Evolutionary conservation across 129 eudicot species (phyloP), one percentile per base, ranked within the genome.

Genomic region (Flaveria trinervia): DNA sequence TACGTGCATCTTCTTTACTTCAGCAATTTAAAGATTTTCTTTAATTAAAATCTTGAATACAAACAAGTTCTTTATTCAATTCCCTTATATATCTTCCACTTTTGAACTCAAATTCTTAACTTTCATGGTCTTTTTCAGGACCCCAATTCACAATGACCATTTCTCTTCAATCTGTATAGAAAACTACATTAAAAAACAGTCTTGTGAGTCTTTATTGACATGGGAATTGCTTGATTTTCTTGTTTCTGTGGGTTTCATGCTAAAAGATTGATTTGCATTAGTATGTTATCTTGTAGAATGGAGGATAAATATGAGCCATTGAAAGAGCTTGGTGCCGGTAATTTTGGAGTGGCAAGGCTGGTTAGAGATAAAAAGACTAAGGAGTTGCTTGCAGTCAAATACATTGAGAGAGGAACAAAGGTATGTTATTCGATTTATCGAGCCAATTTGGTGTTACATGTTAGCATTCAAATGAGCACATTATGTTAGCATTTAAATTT

Each of bases 331-430:
- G 91, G 91, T 30, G 72, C 91, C n/a, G 91, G 91, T 73, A 87
- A 84, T 49, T 87, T 87, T 68, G 91, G 88, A 75, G 92, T 87
- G 64, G 92, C 92, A 54, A 84, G 87, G 76, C 59, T 87, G 76
- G 88, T 84, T n/a, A 87, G 81, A 79, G 92, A 87, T 79, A 84
- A 84, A 81, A 79, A 65, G 30, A 84, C 88, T 59, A 84, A 82
- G 22, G 92, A 87, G 88, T 84, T 87, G 43, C 78, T 87, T 69
- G 92, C 92, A 68, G 92, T 87, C 65, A 87, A 87, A 70, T 87
- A 87, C 62, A 84, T 87, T 43, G 92, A 87, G 73, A 87, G 88
- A 77, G 92, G 92, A 30, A 62, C 86, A 20, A 87, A 84, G 92
- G 92, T 87, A 26, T 25, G 16, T 71, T 3, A 36, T 4, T 36